phyloP scores from a whole-genome alignment of 169 alveolate genomes.

The Perkinsus olseni region DNA sequence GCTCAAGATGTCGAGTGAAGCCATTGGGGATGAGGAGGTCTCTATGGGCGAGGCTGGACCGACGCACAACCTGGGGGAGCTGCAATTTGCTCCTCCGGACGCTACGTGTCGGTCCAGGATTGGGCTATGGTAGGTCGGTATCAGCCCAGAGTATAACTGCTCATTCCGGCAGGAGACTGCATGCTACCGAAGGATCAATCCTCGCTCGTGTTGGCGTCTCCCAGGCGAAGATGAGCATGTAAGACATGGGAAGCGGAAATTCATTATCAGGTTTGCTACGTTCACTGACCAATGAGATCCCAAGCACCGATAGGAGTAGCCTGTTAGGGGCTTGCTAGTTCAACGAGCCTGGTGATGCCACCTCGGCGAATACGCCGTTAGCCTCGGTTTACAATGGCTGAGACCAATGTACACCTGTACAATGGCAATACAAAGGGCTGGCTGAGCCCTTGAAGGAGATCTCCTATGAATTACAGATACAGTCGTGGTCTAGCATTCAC shows the following conservation, averaged over 20 bases:
- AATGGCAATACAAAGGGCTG: too few species aligned
- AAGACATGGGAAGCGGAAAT: too few species aligned
- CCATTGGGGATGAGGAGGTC: background rate
- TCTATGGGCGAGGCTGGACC: background rate
- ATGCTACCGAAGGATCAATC: background rate
- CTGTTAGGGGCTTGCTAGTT: too few species aligned
- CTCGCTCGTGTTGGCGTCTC: background rate
- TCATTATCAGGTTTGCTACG: too few species aligned
- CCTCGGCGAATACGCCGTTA: too few species aligned
- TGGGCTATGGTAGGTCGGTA: background rate
- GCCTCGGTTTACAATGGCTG: too few species aligned
- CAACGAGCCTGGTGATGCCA: background rate
- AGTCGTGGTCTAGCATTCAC: background rate
- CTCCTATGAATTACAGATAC: background rate
- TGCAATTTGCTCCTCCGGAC: background rate
- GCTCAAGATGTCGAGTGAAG: background rate
- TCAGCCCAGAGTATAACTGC: background rate
- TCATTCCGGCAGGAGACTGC: background rate
- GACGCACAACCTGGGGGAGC: background rate
- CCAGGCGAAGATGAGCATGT: background rate
- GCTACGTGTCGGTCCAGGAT: background rate
- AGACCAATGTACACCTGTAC: too few species aligned
- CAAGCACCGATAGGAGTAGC: too few species aligned
- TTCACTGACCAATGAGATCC: too few species aligned
- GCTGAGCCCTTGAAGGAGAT: too few species aligned